Conservation (phyloP, 1,139 yeast genomes). For the Hyphopichia burtonii region DNA sequence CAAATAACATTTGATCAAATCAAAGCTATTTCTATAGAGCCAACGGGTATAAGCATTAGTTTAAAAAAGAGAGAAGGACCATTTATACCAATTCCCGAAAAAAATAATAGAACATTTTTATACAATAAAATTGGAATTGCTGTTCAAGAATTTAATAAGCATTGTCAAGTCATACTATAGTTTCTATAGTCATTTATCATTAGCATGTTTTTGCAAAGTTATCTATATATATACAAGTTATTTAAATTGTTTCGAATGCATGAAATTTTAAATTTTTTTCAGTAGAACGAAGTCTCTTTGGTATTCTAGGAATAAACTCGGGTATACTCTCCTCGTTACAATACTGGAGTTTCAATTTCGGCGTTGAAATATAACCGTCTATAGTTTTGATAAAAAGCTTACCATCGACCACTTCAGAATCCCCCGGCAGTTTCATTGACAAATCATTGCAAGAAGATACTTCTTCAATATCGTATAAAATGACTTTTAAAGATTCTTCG, state of each 20-base stretch:
- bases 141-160: constrained; percentile 74
- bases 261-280: neutral
- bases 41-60: constrained; percentile 73
- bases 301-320: constrained; percentile 39
- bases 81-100: constrained; percentile 79
- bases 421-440: constrained; percentile 25
- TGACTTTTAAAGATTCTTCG: constrained; percentile 42
- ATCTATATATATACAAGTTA: constrained; percentile 6
- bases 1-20: constrained; percentile 59
- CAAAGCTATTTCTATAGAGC: constrained; percentile 69
- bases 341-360: constrained; percentile 53
- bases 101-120: constrained; percentile 59
- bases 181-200: neutral
- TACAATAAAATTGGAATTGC: constrained; percentile 78
- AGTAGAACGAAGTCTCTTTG: constrained; percentile 27
- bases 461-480: constrained; percentile 34
- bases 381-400: constrained; percentile 39
- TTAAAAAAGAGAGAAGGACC: constrained; percentile 62
- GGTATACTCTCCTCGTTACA: constrained; percentile 44
- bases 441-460: neutral
- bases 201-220: neutral
- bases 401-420: constrained; percentile 30
- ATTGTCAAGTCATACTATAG: constrained; percentile 43
- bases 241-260: neutral
- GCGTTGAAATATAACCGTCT: constrained; percentile 40